Percentiles rank a stretch among this genome's conserved stretches.
Evolutionary conservation across 176 grass and related monocot genomes (phyloP).

Genomic region (Metroxylon sagu): DNA sequence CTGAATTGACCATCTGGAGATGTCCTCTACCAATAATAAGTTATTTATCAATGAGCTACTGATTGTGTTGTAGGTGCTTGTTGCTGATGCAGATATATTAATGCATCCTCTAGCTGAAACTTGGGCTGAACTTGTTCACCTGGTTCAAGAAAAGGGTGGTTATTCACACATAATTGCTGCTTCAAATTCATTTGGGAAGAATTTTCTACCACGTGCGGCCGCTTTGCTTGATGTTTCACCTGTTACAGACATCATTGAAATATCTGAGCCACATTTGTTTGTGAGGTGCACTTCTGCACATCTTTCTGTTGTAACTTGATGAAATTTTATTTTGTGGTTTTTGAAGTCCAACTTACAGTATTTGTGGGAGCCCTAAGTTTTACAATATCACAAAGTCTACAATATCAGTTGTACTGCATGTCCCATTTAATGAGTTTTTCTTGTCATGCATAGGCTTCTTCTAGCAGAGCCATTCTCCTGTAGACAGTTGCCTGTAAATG

Average conservation of each 20-base stretch:
- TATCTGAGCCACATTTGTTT: slow-evolving; percentile 61
- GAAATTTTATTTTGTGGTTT: not conserved
- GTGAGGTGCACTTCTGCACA: slow-evolving; percentile 44
- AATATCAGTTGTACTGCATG: no score
- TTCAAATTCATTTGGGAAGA: slow-evolving; percentile 93
- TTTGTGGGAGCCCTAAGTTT: no score
- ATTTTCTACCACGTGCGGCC: slow-evolving; percentile 71
- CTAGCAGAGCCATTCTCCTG: no score
- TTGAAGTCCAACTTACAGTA: no score
- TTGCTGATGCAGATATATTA: slow-evolving; percentile 55
- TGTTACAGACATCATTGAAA: slow-evolving; percentile 68
- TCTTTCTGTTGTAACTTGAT: not conserved
- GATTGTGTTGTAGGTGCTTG: slow-evolving; percentile 53
- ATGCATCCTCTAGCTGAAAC: slow-evolving; percentile 71
- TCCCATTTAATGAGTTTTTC: no score
- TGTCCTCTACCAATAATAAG: no score
- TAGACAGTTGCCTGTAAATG: no score
- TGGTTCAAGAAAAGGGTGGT: slow-evolving; percentile 54
- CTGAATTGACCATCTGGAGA: no score
- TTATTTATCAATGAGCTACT: not conserved
- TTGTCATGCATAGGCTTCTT: no score
- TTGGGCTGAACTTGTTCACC: slow-evolving; percentile 59
- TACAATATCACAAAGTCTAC: no score
- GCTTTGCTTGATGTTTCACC: slow-evolving; percentile 91
- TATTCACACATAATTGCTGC: slow-evolving; percentile 78